Percentiles rank a stretch among this genome's conserved stretches.
phyloP scores from a whole-genome alignment of 176 grass and related monocot species.

The Areca catechu region DNA sequence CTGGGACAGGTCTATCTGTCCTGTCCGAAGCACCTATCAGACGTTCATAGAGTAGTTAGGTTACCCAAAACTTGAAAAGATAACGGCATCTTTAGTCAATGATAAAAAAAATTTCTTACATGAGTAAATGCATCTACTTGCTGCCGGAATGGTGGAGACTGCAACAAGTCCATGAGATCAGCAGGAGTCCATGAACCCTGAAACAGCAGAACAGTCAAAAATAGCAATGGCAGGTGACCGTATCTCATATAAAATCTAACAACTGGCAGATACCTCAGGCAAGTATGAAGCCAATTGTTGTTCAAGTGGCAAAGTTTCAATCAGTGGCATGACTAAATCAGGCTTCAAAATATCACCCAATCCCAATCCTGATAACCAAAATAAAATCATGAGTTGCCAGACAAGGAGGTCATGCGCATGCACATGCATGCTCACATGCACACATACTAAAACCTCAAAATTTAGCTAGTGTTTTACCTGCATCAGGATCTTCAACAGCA shows the following conservation, averaged over 20 bases:
- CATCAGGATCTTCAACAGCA: constrained; percentile 70
- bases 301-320: constrained; percentile 67
- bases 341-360: constrained; percentile 87
- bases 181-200: constrained; percentile 62
- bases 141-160: constrained; percentile 86
- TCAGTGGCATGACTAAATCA: constrained; percentile 69
- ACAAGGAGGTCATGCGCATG: too few species aligned
- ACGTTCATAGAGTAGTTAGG: constrained; percentile 22
- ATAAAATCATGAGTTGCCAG: background rate
- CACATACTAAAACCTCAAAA: too few species aligned
- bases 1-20: constrained; percentile 84
- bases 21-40: constrained; percentile 72
- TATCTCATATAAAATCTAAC: constrained; percentile 29
- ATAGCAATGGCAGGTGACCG: constrained; percentile 1
- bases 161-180: constrained; percentile 86
- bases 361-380: constrained; percentile 55
- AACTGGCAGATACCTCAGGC: constrained; percentile 33
- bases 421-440: too few species aligned
- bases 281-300: constrained; percentile 43
- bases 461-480: constrained; percentile 33
- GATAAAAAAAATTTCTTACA: constrained; percentile 31
- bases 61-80: constrained; percentile 1
- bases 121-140: constrained; percentile 92
- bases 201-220: constrained; percentile 28
- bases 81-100: background rate